Evolutionary conservation across 164 flowering plant species (phyloP), one percentile per base, ranked within the genome.

Genomic region (Hamamelis virginiana): DNA sequence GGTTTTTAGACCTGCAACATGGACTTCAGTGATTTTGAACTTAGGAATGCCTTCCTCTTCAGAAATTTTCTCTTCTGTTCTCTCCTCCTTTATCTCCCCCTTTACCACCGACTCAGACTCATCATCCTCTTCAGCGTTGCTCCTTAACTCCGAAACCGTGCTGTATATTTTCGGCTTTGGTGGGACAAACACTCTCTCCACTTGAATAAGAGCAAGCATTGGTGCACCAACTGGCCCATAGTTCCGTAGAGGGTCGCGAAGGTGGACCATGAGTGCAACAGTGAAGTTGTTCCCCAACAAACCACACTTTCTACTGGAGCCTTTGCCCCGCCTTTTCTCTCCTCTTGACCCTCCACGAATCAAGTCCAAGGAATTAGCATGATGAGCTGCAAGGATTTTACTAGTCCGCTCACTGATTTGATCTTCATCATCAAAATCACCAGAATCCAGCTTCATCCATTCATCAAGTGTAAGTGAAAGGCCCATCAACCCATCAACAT

Each of bases 171-270:
- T 91, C 18, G 94, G 94, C 75, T 91, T 93, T 61, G 95, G 97
- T 59, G 92, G 92, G 23, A 89, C 77, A 70, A 89, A 88, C 14
- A 89, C 92, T 80, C 97, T 82, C 81, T 91, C 94, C 26, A 91
- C 97, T 67, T 92, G 98, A 73, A 95, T 80, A 43, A 95, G 85
- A 56, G 98, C 72, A 74, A 95, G 99, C 99, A 93, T 95, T 60
- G 99, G 98, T 13, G 95, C 74, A 33, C 99, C 98, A 72, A 95
- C 99, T 0, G 93, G 89, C 72, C 93, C 98, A 72, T 88, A 90
- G 72, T 95, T 87, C 27, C 98, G 79, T n/a, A 92, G 47, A 8
- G 99, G 99, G 78, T 95, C 98, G 47, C 95, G 88, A 62, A 95
- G 91, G 76, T 95, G 99, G 72, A 93, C 96, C 94, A 87, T 85